Conservation (phyloP, 2,329 filamentous ascomycete species). For the Atkinsonella hypoxylon region DNA sequence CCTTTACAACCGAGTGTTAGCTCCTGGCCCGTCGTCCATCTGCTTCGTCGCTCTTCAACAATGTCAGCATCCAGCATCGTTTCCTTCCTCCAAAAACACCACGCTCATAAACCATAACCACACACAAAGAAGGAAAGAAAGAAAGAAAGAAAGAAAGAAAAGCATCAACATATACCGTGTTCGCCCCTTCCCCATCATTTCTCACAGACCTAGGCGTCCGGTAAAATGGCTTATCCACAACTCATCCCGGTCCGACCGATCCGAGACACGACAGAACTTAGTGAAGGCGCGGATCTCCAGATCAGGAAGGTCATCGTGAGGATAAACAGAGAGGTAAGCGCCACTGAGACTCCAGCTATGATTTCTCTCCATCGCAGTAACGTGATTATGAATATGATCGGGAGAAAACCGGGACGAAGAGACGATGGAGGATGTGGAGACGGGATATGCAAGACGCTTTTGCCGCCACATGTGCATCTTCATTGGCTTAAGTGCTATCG, state of each 20-base stretch:
- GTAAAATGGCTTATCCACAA: slow-evolving; percentile 32
- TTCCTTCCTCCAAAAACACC: not conserved
- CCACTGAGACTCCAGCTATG: slow-evolving; percentile 13
- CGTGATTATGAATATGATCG: too few species aligned
- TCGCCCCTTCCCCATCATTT: slow-evolving; percentile 24
- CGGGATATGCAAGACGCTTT: too few species aligned
- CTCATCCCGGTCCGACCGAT: slow-evolving; percentile 27
- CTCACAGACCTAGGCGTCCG: slow-evolving; percentile 32
- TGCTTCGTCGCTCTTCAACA: slow-evolving; percentile 25
- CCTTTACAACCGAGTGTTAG: slow-evolving; percentile 28
- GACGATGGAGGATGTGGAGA: too few species aligned
- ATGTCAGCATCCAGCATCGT: not conserved
- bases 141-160: not conserved
- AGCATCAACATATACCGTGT: slow-evolving; percentile 16
- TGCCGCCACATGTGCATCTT: too few species aligned
- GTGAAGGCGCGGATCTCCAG: slow-evolving; percentile 24
- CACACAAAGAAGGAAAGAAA: too few species aligned
- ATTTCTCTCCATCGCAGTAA: not conserved
- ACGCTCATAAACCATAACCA: not conserved
- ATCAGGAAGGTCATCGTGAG: slow-evolving; percentile 18
- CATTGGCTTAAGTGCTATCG: too few species aligned
- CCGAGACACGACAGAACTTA: slow-evolving; percentile 32
- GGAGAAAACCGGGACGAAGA: too few species aligned
- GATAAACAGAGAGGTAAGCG: slow-evolving; percentile 21
- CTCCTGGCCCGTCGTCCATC: slow-evolving; percentile 27